These are phyloP conservation scores for Claviceps maximensis DNA, from an alignment of 2,329 filamentous ascomycete genomes.

Conservation along the genomic window DNA sequence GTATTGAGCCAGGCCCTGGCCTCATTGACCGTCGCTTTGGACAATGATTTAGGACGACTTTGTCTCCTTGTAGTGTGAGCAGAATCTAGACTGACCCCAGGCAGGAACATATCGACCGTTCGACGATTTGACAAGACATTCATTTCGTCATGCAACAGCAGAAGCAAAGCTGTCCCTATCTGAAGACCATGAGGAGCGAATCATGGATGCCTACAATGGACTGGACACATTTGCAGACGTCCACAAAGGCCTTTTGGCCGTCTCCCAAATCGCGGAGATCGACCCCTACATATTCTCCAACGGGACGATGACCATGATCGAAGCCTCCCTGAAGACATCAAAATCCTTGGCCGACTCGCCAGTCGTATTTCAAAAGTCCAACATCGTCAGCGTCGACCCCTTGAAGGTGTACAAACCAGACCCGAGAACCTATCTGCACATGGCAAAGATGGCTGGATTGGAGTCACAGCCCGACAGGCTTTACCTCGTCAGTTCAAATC, in stretches of 20 bases:
- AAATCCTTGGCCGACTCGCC: background rate
- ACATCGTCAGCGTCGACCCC: background rate
- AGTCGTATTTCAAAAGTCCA: background rate
- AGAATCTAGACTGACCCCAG: background rate
- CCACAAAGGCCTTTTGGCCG: background rate
- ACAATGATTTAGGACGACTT: too few relatives aligned
- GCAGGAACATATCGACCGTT: background rate
- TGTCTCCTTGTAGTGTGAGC: too few relatives aligned
- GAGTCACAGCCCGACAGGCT: background rate
- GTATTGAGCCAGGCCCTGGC: too few relatives aligned
- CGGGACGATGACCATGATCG: background rate
- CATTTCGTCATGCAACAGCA: background rate
- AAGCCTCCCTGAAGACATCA: background rate
- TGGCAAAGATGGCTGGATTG: background rate
- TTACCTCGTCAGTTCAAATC: background rate
- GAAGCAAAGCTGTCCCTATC: background rate
- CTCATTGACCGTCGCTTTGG: too few relatives aligned
- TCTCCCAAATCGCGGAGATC: background rate
- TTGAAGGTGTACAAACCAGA: background rate
- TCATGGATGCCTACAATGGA: background rate
- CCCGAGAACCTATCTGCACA: background rate
- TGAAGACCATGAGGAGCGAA: background rate
- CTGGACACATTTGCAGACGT: background rate
- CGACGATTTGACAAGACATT: background rate
- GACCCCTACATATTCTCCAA: background rate